Base-by-base conservation (phyloP, 2,329 filamentous ascomycete genomes). In the Acephala macrosclerotiorum region DNA sequence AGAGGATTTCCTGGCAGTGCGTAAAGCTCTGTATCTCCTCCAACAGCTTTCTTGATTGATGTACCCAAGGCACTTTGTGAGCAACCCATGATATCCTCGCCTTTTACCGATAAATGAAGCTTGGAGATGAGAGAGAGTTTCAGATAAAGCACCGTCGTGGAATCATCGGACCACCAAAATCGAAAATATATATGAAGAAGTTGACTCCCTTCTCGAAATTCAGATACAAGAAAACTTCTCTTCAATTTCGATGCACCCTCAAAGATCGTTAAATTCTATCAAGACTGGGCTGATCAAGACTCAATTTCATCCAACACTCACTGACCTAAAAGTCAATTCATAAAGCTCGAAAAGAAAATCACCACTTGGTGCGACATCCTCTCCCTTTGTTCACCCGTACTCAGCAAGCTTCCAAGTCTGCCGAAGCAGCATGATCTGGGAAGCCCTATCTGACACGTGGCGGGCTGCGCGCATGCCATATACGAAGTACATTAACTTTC, bases 1-100 rank as follows among this genome's bases (percentile, higher is more conserved):
- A 70, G 51, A 22, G 66, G 58, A 22, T 71, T 65, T 22, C 51
- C 60, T 25, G 70, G 71, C 36, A 68, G 71, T 16, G 72, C 71
- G 47, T 67, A 68, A 3, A 72, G 58, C 5, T 66, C 56, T 2
- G 20, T 49, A 33, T 72, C 67, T 29, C 62, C 60, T 7, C 64
- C 69, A 22, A 72, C 58, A 22, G 69, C 68, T 18, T 56, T 36
- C 45, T 65, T 66, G 56, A 68, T 63, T 26, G 49, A 42, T 47
- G 36, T 66, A 9, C 25, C 40, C 11, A 67, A n/a, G 12, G 61
- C 29, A 42, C 67, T 68, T 20, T 66, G 66, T 2, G 56, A 60
- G 2, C 59, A n/a, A 33, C 62, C 66, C 66, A 67, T 67, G n/a
- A 11, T 63, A 35, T 7, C 20, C 22, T 18, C 11, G 3, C 8